Evolutionary conservation across 2,329 filamentous ascomycete species (phyloP), one percentile per base, ranked within the genome.

Genomic region (Aspergillus tanneri): DNA sequence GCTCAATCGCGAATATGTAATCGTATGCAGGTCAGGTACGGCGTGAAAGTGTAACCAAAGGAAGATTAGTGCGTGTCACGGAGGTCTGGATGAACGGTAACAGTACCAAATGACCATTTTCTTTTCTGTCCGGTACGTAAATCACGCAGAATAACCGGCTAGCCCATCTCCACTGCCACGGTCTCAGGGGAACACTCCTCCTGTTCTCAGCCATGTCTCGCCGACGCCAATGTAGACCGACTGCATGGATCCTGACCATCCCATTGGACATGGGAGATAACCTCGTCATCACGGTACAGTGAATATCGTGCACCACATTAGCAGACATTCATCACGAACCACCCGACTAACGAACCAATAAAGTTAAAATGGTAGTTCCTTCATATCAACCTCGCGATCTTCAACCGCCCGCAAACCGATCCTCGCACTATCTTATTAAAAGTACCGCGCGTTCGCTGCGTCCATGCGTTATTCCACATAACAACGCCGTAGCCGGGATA

Each of bases 381-480:
- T 69, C 66, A 69, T 69, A 25, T 69, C 66, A n/a, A 69, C 66
- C 44, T 68, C 1, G 65, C 58, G 36, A 69, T 54, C 36, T 69
- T 69, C 14, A 67, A 42, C 3, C 66, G 55, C 14, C 56, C 3
- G 64, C 64, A 48, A 69, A 69, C 10, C 57, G 63, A 46, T 69
- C 61, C 43, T 69, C 66, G 68, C 66, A 43, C 62, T 67, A 48
- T 68, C 60, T n/a, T 5, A 65, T 65, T 39, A 68, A n/a, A 25
- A 62, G 47, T 1, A 63, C 65, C 2, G 65, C 66, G 12, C 58
- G 79, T 32, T 86, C 80, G 64, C 88, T 92, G 52, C 86, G 83
- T 0, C 90, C 90, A 56, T 86, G 82, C 5, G 84, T n/a, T n/a
- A 86, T 64, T 95, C 88, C 3, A 89, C 80, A n/a, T 1, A 86